A percentile compares a stretch with the other conserved stretches of the same genome.
Conservation (phyloP, 257 asterid species). For the Solanum commersonii region DNA sequence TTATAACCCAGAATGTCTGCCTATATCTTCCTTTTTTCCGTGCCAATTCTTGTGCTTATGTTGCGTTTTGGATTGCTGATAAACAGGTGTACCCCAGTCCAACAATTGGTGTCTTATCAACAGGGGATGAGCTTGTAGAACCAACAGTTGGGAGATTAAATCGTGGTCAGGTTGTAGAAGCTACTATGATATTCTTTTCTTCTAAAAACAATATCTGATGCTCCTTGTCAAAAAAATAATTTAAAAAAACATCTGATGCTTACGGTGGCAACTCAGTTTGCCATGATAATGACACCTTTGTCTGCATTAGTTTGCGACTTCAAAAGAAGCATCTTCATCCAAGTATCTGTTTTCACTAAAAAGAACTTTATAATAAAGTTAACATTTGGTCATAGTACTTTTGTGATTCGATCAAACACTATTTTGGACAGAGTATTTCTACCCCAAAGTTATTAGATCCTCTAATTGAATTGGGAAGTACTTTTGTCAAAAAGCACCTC, state of each 20-base stretch:
- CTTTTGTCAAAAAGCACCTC: background rate
- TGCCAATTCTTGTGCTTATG: conserved; percentile 1
- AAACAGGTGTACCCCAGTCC: conserved; percentile 68
- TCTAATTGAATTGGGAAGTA: background rate
- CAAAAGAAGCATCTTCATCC: background rate
- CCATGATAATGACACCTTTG: background rate
- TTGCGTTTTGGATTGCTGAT: conserved; percentile 1
- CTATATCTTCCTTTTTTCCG: conserved; percentile 1
- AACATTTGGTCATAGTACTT: background rate
- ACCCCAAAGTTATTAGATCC: background rate
- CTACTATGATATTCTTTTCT: background rate
- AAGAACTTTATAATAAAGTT: background rate
- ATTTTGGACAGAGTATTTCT: background rate
- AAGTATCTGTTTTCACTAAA: background rate
- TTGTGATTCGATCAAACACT: background rate
- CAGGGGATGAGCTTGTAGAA: conserved; percentile 96
- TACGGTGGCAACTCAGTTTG: background rate
- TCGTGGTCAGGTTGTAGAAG: conserved; percentile 74
- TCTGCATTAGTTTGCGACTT: background rate
- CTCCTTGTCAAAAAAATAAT: too few species aligned
- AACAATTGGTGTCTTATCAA: conserved; percentile 73
- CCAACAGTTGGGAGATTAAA: conserved; percentile 39
- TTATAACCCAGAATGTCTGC: background rate
- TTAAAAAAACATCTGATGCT: background rate
- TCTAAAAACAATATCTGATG: background rate